phyloP scores from a whole-genome alignment of 495 filamentous ascomycete genomes.

The Achaetomiella virescens region DNA sequence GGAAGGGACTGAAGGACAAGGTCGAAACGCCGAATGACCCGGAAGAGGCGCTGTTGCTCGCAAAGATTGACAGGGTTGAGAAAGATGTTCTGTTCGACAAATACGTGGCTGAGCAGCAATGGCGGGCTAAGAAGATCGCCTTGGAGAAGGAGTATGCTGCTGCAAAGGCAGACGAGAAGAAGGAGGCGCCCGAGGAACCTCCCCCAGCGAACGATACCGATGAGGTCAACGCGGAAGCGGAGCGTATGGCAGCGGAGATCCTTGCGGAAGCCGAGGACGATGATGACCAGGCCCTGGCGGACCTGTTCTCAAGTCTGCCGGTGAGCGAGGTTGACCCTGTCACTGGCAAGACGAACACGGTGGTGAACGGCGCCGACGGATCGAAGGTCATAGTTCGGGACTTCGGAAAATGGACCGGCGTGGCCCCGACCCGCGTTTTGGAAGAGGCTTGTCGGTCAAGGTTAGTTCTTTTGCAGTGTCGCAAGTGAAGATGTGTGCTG shows the following conservation, averaged over 20 bases:
- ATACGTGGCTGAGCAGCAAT: constrained; percentile 64
- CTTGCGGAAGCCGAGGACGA: constrained; percentile 47
- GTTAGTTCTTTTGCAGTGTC: constrained; percentile 36
- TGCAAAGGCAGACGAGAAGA: constrained; percentile 31
- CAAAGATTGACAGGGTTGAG: constrained; percentile 69
- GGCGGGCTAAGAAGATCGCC: constrained; percentile 60
- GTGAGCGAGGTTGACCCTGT: constrained; percentile 49
- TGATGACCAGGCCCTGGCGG: constrained; percentile 48
- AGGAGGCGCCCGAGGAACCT: constrained; percentile 21
- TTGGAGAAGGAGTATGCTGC: constrained; percentile 53
- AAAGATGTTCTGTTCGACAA: constrained; percentile 83
- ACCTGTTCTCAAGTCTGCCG: constrained; percentile 66
- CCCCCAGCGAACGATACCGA: constrained; percentile 33
- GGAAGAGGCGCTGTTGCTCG: constrained; percentile 55
- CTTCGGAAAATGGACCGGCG: constrained; percentile 73
- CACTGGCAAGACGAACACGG: constrained; percentile 47
- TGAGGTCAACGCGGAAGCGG: constrained; percentile 44
- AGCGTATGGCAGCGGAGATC: constrained; percentile 44
- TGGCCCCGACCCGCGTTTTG: constrained; percentile 64
- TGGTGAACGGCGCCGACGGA: constrained; percentile 45
- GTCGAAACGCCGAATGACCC: constrained; percentile 31
- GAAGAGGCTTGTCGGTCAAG: constrained; percentile 84
- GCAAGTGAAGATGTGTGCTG: constrained; percentile 11
- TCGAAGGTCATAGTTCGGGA: constrained; percentile 58
- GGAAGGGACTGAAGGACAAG: constrained; percentile 29